Evolutionary conservation across 192 early-diverging fungal genomes (phyloP), one percentile per base, ranked within the genome.

Genomic region (Helicostylum pulchrum): DNA sequence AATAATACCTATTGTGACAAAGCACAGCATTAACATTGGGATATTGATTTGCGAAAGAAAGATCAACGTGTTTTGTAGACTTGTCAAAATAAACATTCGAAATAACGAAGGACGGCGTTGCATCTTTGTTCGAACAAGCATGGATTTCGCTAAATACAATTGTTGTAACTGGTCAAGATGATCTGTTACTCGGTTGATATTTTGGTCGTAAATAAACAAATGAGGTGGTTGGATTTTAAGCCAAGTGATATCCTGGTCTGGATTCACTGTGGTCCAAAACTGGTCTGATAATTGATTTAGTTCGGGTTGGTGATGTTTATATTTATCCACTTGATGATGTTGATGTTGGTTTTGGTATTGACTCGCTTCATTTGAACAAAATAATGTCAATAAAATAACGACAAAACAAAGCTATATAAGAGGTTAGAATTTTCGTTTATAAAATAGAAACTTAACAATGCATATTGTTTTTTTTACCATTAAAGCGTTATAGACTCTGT

Each of bases 381-480:
- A 62, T 21, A 62, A 5, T 11, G 61, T 26, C 11, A 62, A 42
- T 34, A 31, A 19, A 7, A 62, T 46, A 4, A 62, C 32, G 39
- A 62, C 48, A 32, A 62, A 43, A 31, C 61, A 62, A 19, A 62
- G 48, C 61, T 62, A 62, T 6, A 23, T 45, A 55, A n/a, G n/a
- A n/a, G n/a, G n/a, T n/a, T n/a, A n/a, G n/a, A n/a, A n/a, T n/a
- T n/a, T n/a, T n/a, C n/a, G n/a, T n/a, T n/a, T n/a, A n/a, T n/a
- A n/a, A n/a, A n/a, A n/a, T n/a, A n/a, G n/a, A n/a, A n/a, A n/a
- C n/a, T n/a, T n/a, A n/a, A n/a, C n/a, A n/a, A n/a, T n/a, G n/a
- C n/a, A n/a, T n/a, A 54, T n/a, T 30, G 52, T 15, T 32, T 49
- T 49, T 39, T 12, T 62, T 72, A 72, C 71, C 65, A 72, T 23